These are phyloP conservation scores for Colletotrichum cuscutae DNA, from an alignment of 2,329 filamentous ascomycete species.

Conservation along the genomic window DNA sequence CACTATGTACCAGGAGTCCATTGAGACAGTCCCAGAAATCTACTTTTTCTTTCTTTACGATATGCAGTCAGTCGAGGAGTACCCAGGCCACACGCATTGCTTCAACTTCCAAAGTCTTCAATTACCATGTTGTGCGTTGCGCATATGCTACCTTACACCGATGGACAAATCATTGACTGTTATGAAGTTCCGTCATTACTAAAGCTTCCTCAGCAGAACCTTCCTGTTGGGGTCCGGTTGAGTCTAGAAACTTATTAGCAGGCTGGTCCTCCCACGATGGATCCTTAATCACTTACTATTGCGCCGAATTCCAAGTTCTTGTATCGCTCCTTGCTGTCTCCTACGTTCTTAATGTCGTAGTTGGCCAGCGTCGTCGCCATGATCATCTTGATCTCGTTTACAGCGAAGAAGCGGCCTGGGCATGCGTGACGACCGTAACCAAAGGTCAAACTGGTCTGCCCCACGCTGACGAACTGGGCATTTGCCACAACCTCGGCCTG, in stretches of 20 bases:
- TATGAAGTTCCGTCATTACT: background rate
- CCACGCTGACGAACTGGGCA: constrained; percentile 52
- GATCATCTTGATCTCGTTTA: constrained; percentile 57
- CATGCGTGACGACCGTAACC: constrained; percentile 53
- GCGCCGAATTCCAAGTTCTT: constrained; percentile 17
- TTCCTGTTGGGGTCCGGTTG: constrained; percentile 24
- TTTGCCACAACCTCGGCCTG: constrained; percentile 24
- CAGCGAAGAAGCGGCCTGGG: constrained; percentile 57
- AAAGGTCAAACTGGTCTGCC: constrained; percentile 49
- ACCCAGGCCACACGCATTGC: background rate
- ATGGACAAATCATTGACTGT: background rate
- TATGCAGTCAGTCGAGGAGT: background rate
- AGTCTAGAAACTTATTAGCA: background rate
- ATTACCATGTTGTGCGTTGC: no score
- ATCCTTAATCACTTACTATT: background rate
- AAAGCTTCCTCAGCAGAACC: constrained; percentile 20
- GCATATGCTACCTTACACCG: background rate
- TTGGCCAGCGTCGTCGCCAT: constrained; percentile 52
- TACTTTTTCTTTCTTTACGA: no score
- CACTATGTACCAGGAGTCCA: no score
- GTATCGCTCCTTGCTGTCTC: constrained; percentile 37
- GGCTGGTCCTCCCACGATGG: no score
- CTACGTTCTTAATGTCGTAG: constrained; percentile 49
- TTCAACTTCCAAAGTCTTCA: background rate
- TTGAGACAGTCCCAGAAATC: no score